Evolutionary conservation across 1,284 basidiomycete species (phyloP).

Genomic region (Moesziomyces sp.): DNA sequence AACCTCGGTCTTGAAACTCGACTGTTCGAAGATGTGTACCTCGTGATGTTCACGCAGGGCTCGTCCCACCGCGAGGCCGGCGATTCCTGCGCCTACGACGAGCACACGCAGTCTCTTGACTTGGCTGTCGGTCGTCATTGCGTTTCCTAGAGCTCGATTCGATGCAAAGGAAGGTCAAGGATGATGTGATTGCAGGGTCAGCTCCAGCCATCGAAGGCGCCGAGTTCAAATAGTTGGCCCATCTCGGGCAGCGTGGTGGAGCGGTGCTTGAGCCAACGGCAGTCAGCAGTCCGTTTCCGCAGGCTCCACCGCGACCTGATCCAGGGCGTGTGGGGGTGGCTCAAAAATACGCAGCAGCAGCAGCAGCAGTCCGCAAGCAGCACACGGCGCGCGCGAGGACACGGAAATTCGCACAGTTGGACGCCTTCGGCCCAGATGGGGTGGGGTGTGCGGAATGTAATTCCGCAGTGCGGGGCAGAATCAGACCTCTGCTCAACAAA

Average conservation of each 20-base stretch:
- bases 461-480: too few species aligned
- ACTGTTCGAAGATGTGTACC: conserved; percentile 8
- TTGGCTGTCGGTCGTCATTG: conserved; percentile 5
- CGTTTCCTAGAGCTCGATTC: neutral
- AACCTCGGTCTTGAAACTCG: conserved; percentile 14
- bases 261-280: too few species aligned
- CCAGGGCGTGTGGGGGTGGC: neutral
- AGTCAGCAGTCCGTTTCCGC: conserved; percentile 55
- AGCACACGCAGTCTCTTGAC: conserved; percentile 9
- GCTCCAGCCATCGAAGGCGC: too few species aligned
- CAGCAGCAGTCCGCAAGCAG: too few species aligned
- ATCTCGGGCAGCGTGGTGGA: neutral
- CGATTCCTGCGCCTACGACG: conserved; percentile 21
- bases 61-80: conserved; percentile 10
- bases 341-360: too few species aligned
- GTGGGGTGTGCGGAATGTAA: neutral
- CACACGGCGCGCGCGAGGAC: too few species aligned
- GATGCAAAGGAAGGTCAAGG: neutral
- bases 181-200: too few species aligned
- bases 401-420: neutral
- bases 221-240: neutral
- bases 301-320: neutral
- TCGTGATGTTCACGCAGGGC: conserved; percentile 9
- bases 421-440: neutral
- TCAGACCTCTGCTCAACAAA: too few species aligned